Evolutionary conservation across 2,329 filamentous ascomycete genomes (phyloP).

Genomic region (Periconia macrospinosa): DNA sequence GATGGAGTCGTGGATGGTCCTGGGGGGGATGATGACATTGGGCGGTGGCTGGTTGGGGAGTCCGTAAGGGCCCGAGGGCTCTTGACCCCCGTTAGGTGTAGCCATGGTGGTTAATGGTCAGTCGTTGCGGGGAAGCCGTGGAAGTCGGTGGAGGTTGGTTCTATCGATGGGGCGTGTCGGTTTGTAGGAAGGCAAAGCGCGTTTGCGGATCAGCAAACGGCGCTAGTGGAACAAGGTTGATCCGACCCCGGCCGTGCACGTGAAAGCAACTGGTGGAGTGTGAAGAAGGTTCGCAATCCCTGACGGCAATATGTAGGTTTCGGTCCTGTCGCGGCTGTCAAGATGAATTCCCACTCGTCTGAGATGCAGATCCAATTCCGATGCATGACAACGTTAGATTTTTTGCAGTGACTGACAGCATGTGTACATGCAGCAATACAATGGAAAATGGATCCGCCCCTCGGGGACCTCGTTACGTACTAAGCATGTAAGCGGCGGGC

Average conservation of each 20-base stretch:
- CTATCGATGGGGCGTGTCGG: constrained; percentile 2
- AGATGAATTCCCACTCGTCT: not conserved
- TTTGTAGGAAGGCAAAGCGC: too few relatives aligned
- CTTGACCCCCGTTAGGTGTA: constrained; percentile 27
- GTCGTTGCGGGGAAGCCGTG: constrained; percentile 10
- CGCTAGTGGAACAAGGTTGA: not conserved
- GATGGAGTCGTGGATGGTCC: constrained; percentile 80
- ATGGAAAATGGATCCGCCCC: too few relatives aligned
- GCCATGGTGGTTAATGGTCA: constrained; percentile 23
- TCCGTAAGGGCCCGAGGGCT: constrained; percentile 13
- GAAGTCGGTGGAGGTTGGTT: constrained; percentile 2
- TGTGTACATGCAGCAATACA: too few relatives aligned
- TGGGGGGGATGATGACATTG: constrained; percentile 82
- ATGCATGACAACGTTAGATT: too few relatives aligned
- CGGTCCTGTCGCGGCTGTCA: too few relatives aligned
- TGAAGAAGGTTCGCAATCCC: not conserved
- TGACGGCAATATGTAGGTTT: too few relatives aligned
- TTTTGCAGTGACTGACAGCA: too few relatives aligned
- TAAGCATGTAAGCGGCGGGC: too few relatives aligned
- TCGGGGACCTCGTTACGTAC: too few relatives aligned
- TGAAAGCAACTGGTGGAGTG: not conserved
- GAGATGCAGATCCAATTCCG: not conserved
- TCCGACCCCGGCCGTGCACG: not conserved
- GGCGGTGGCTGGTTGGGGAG: constrained; percentile 67
- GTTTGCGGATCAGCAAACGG: not conserved